Conservation (phyloP, 345 rosid species). For the Boechera divaricarpa region DNA sequence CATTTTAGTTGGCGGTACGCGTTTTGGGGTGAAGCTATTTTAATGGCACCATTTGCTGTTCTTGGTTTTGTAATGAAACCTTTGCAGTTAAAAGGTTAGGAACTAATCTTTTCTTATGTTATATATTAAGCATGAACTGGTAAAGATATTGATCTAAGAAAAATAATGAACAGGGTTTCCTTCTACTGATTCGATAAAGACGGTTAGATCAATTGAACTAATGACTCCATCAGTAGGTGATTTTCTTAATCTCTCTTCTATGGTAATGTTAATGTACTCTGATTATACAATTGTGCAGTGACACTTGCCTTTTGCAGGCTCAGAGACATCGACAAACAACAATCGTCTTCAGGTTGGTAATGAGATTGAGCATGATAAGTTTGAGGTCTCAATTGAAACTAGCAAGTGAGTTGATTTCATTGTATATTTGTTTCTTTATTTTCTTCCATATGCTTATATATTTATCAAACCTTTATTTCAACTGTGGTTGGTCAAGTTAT, state of each 20-base stretch:
- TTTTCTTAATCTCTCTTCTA: background rate
- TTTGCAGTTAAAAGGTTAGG: conserved; percentile 73
- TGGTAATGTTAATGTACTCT: background rate
- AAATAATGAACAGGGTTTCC: conserved; percentile 15
- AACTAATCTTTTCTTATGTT: background rate
- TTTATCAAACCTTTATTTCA: background rate
- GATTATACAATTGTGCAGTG: conserved; percentile 8
- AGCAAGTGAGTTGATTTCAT: conserved; percentile 33
- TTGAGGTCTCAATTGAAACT: conserved; percentile 21
- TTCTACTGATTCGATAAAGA: conserved; percentile 8
- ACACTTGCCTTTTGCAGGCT: conserved; percentile 16
- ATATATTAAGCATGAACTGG: conserved; percentile 3
- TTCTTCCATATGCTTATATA: background rate
- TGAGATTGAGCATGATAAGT: conserved; percentile 25
- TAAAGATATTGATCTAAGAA: conserved; percentile 1
- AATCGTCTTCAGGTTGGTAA: conserved; percentile 25
- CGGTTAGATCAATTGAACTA: conserved; percentile 1
- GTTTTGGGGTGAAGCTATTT: conserved; percentile 79
- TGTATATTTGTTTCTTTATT: background rate
- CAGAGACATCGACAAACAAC: conserved; percentile 23
- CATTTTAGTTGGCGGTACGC: conserved; percentile 79
- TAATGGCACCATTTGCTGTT: conserved; percentile 88
- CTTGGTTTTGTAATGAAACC: conserved; percentile 82
- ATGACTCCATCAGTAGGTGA: conserved; percentile 24
- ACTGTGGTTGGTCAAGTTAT: conserved; percentile 22